phyloP scores from a whole-genome alignment of 495 filamentous ascomycete genomes.

The Penicillium paxilli region DNA sequence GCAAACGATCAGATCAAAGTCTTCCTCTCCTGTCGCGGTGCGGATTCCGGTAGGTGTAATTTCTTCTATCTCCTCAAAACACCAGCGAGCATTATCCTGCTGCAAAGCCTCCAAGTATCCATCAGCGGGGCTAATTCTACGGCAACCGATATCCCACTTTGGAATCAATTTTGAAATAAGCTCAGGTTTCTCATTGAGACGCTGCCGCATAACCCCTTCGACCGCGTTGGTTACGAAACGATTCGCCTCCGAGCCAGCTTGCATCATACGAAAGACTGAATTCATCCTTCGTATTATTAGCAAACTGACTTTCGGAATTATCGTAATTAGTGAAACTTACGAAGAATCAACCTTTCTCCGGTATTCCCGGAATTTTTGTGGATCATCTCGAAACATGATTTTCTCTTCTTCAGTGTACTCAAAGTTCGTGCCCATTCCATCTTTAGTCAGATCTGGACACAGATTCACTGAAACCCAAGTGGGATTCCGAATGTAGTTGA shows the following conservation, averaged over 20 bases:
- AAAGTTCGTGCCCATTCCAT: conserved; percentile 31
- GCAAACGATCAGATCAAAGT: conserved; percentile 48
- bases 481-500: neutral
- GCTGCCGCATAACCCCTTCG: conserved; percentile 29
- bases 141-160: conserved; percentile 40
- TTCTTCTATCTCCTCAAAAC: conserved; percentile 22
- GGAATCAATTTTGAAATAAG: conserved; percentile 44
- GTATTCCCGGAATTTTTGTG: conserved; percentile 6
- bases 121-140: conserved; percentile 39
- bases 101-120: conserved; percentile 40
- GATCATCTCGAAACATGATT: conserved; percentile 7
- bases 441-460: conserved; percentile 10
- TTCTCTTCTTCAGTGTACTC: conserved; percentile 40
- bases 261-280: conserved; percentile 10
- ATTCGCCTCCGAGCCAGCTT: conserved; percentile 6
- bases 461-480: conserved; percentile 16
- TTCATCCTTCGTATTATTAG: conserved; percentile 1
- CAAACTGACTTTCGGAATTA: neutral
- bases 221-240: neutral
- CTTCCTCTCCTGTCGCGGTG: conserved; percentile 36
- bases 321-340: conserved; percentile 1
- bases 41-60: conserved; percentile 43
- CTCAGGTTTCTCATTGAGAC: conserved; percentile 29
- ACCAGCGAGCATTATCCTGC: conserved; percentile 25
- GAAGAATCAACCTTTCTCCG: conserved; percentile 14